Conservation (phyloP, 306 rosid species). For the Crotalaria pallida region DNA sequence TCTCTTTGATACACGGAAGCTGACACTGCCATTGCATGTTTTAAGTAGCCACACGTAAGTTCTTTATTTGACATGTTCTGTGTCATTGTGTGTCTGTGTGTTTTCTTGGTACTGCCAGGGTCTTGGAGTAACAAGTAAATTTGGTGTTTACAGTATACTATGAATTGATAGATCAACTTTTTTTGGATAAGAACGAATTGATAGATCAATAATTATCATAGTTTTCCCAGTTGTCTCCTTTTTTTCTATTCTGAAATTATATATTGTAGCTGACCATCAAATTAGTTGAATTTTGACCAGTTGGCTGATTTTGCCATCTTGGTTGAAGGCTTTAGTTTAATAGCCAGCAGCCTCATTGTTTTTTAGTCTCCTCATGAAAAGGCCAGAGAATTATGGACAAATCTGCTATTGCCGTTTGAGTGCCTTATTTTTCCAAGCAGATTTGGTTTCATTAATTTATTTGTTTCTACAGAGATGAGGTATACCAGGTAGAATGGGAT, state of each 20-base stretch:
- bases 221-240: neutral
- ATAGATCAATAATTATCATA: neutral
- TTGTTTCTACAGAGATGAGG: conserved; percentile 74
- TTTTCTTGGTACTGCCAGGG: neutral
- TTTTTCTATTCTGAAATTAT: neutral
- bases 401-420: neutral
- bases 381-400: neutral
- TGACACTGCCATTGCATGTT: conserved; percentile 58
- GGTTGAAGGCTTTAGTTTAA: neutral
- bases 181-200: too few species aligned
- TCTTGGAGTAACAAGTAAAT: neutral
- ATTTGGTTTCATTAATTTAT: neutral
- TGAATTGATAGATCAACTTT: neutral
- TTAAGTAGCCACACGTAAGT: conserved; percentile 78
- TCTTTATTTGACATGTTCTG: neutral
- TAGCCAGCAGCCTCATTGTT: too few species aligned
- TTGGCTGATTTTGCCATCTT: neutral
- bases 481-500: conserved; percentile 98
- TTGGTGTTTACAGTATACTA: neutral
- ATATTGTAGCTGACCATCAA: neutral
- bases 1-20: conserved; percentile 77
- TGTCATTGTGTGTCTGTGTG: neutral
- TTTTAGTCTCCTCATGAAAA: neutral
- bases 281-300: neutral
- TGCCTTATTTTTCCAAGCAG: neutral